These are phyloP conservation scores for Batrachochytrium dendrobatidis DNA, from an alignment of 371 early-diverging fungal species.

Conservation along the genomic window DNA sequence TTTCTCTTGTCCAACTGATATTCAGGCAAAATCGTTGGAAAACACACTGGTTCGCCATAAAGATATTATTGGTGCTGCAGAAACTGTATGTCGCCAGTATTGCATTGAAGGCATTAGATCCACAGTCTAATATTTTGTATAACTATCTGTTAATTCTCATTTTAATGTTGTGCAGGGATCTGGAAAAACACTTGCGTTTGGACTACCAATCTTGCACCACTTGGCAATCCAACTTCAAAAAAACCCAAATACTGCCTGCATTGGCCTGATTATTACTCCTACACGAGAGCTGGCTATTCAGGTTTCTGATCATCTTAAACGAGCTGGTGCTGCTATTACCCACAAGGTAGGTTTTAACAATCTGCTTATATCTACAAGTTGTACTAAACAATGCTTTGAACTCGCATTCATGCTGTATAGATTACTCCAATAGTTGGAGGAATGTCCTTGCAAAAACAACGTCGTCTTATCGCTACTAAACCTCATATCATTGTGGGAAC, in stretches of 20 bases:
- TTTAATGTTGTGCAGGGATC: constrained; percentile 38
- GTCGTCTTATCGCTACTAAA: constrained; percentile 55
- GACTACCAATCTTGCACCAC: constrained; percentile 46
- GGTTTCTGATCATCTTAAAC: constrained; percentile 37
- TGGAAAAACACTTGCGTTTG: constrained; percentile 71
- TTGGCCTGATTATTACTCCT: constrained; percentile 43
- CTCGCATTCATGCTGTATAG: constrained; percentile 21
- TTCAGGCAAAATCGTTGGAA: constrained; percentile 83
- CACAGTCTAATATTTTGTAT: too few relatives aligned
- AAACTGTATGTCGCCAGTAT: constrained; percentile 57
- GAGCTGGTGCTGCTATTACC: constrained; percentile 5
- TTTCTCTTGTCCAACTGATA: constrained; percentile 84
- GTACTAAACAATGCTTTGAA: neutral
- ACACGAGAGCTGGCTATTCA: constrained; percentile 61
- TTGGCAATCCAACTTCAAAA: constrained; percentile 18
- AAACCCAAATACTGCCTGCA: constrained; percentile 7
- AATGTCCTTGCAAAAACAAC: constrained; percentile 87
- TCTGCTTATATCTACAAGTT: neutral
- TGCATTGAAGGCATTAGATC: neutral
- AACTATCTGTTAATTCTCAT: neutral
- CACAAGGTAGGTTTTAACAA: neutral
- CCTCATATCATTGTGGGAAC: constrained; percentile 94
- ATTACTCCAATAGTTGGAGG: constrained; percentile 83
- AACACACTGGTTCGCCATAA: constrained; percentile 59
- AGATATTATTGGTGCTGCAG: constrained; percentile 96